phyloP scores from a whole-genome alignment of 2,329 filamentous ascomycete species.

The Curvularia eragrostidis region DNA sequence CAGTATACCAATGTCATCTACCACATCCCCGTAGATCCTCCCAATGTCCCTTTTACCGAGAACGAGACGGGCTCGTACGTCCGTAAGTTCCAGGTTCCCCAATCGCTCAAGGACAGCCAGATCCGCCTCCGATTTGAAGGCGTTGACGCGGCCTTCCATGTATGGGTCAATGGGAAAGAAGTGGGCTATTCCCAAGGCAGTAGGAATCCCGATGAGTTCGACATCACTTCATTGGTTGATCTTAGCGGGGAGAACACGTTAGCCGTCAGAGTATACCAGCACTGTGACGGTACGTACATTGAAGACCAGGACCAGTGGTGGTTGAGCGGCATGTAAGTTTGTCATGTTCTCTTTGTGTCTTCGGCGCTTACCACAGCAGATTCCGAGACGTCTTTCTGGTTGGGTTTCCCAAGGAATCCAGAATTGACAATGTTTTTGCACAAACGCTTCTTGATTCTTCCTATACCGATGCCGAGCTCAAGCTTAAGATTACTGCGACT shows the following conservation, averaged over 20 bases:
- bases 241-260: conserved; percentile 60
- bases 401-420: conserved; percentile 58
- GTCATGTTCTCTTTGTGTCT: background rate
- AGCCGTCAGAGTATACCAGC: conserved; percentile 72
- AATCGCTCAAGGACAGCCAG: conserved; percentile 59
- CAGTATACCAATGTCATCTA: conserved; percentile 74
- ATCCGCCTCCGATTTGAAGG: conserved; percentile 73
- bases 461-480: conserved; percentile 60
- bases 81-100: conserved; percentile 62
- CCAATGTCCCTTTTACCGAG: conserved; percentile 63
- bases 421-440: conserved; percentile 67
- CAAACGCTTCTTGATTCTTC: conserved; percentile 60
- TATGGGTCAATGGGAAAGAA: conserved; percentile 69
- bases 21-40: conserved; percentile 70
- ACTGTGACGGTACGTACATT: conserved; percentile 72
- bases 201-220: conserved; percentile 73
- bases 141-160: conserved; percentile 73
- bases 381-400: conserved; percentile 71
- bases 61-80: conserved; percentile 71
- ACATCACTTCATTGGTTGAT: conserved; percentile 63
- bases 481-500: conserved; percentile 54
- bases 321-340: conserved; percentile 60
- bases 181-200: conserved; percentile 74
- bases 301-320: conserved; percentile 75
- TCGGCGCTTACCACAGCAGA: conserved; percentile 53